Percentiles rank a stretch among this genome's conserved stretches.
phyloP scores from a whole-genome alignment of 164 flowering plant species.

The Macadamia tetraphylla region DNA sequence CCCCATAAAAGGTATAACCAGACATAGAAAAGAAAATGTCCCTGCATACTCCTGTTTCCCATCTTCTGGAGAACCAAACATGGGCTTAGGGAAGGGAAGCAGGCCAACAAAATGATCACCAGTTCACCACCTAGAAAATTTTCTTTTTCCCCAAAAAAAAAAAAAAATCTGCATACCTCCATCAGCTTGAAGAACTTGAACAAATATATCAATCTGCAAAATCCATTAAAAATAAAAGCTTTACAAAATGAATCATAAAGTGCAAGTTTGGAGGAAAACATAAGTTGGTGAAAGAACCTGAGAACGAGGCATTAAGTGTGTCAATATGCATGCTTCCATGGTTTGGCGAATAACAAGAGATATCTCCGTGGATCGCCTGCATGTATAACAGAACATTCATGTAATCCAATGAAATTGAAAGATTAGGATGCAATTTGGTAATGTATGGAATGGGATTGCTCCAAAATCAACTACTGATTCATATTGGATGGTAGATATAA shows the following conservation, averaged over 20 bases:
- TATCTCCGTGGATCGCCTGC: slow-evolving; percentile 90
- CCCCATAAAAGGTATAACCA: too few species aligned
- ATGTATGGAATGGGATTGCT: not conserved
- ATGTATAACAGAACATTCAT: slow-evolving; percentile 9
- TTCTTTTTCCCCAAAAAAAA: too few species aligned
- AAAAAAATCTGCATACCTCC: slow-evolving; percentile 54
- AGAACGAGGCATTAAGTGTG: slow-evolving; percentile 89
- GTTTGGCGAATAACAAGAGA: slow-evolving; percentile 94
- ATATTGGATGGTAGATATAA: not conserved
- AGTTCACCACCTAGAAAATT: too few species aligned
- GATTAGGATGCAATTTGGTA: not conserved
- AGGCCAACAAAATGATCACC: too few species aligned
- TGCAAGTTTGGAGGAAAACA: not conserved
- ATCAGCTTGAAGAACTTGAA: slow-evolving; percentile 99
- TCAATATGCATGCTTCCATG: slow-evolving; percentile 94
- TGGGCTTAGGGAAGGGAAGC: too few species aligned
- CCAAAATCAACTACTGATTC: not conserved
- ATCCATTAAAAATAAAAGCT: slow-evolving; percentile 2
- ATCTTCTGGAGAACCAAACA: too few species aligned
- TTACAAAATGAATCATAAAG: not conserved
- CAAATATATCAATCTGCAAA: slow-evolving; percentile 88
- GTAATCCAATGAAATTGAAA: not conserved
- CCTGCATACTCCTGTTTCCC: too few species aligned
- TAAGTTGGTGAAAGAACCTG: slow-evolving; percentile 40
- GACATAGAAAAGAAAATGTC: too few species aligned